These are phyloP conservation scores for Dichotomopilus funicola DNA, from an alignment of 2,329 filamentous ascomycete species.

Conservation along the genomic window DNA sequence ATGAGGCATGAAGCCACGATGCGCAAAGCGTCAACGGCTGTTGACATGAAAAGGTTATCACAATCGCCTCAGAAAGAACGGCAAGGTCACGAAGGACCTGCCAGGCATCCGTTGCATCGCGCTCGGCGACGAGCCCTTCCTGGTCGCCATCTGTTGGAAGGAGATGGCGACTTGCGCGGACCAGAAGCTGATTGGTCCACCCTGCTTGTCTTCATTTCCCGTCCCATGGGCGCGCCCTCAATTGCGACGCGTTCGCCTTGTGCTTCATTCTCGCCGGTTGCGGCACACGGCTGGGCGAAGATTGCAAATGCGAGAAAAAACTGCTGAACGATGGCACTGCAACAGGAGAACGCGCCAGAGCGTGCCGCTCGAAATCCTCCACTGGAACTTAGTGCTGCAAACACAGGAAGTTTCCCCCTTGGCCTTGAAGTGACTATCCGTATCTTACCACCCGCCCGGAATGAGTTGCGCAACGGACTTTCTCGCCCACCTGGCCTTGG, in stretches of 20 bases:
- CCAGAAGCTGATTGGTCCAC: background rate
- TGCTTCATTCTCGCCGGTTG: background rate
- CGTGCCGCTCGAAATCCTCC: too few relatives aligned
- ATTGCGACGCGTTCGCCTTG: background rate
- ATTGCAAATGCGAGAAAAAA: background rate
- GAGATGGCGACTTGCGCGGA: background rate
- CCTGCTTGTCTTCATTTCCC: background rate
- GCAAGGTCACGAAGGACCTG: background rate
- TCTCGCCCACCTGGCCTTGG: too few relatives aligned
- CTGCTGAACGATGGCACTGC: too few relatives aligned
- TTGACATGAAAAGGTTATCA: background rate
- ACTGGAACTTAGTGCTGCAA: too few relatives aligned
- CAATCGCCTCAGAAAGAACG: too few relatives aligned
- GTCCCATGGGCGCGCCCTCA: background rate
- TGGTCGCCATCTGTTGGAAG: background rate
- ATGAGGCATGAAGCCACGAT: background rate
- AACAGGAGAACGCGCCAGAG: too few relatives aligned
- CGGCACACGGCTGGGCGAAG: background rate
- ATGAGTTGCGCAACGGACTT: too few relatives aligned
- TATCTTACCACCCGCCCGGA: background rate
- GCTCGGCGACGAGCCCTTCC: background rate
- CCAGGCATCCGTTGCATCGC: background rate
- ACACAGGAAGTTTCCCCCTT: too few relatives aligned
- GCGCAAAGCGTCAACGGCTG: background rate
- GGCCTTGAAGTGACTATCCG: background rate